Base-by-base conservation (phyloP, 441 rosid genomes). In the Erodium chrysanthum region DNA sequence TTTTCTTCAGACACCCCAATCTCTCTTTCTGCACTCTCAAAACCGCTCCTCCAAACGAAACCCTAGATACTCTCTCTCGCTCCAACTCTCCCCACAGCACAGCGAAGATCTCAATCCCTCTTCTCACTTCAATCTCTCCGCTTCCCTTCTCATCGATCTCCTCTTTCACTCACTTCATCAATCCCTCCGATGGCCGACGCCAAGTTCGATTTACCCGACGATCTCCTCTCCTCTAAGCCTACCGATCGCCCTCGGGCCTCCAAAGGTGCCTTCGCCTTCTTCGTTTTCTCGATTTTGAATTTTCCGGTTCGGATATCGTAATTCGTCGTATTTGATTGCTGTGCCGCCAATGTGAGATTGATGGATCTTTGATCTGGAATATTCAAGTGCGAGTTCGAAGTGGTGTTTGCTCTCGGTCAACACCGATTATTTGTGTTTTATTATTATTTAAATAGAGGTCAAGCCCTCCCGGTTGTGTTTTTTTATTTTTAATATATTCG, bases 131-230 rank as follows among this genome's bases (percentile, higher is more conserved):
- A 67, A 62, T 46, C 66, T 58, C 60, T 58, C 59, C 52, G 35
- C 18, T n/a, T 31, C 46, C 31, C 58, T 18, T 10, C 67, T 50
- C 12, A 21, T 64, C 14, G 56, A 29, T 56, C 68, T 48, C 62
- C 31, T 64, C 52, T n/a, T 68, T 21, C 23, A 20, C 23, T 35
- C 27, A 42, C 73, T 66, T 68, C 8, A 18, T 69, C 40, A 22
- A 17, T 70, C 72, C 54, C 48, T 23, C 52, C 76, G 72, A 90
- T 90, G 95, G 90, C 92, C 42, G 81, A 79, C 64, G 80, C 78
- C 59, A 90, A 85, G 87, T 74, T 85, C 80, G 88, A 90, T 88
- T 88, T 88, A 29, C 89, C 88, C 11, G 92, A 86, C 76, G 91
- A 86, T 86, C 85, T 90, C 71, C 80, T 88, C 73, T 59, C 83